Conservation (phyloP, 176 grass and related monocot species). For the Bonia amplexicaulis region DNA sequence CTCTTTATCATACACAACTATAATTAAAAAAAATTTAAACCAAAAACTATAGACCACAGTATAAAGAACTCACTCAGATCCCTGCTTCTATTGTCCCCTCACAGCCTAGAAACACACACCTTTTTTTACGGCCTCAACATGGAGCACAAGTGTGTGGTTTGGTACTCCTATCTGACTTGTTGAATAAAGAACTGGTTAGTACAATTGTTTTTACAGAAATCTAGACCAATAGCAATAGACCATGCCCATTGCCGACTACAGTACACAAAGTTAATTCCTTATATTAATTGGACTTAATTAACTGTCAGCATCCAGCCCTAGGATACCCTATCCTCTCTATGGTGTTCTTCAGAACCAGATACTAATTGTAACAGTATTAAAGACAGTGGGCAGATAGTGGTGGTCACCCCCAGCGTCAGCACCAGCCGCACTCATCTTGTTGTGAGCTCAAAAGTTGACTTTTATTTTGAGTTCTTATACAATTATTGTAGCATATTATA, state of each 20-base stretch:
- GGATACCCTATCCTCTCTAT: slow-evolving; percentile 18
- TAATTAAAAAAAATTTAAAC: too few species aligned
- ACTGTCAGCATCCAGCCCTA: slow-evolving; percentile 16
- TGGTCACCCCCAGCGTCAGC: neutral
- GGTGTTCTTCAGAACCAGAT: neutral
- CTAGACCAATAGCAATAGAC: neutral
- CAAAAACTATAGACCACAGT: too few species aligned
- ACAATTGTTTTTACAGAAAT: neutral
- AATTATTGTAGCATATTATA: neutral
- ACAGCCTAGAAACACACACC: neutral
- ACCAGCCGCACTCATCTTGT: neutral
- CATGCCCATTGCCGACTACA: neutral
- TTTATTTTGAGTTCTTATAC: neutral
- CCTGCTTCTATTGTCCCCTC: slow-evolving; percentile 8
- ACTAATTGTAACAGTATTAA: slow-evolving; percentile 28
- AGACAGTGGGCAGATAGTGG: neutral
- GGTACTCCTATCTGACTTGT: slow-evolving; percentile 20
- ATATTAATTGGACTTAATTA: slow-evolving; percentile 1
- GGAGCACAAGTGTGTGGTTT: slow-evolving; percentile 32
- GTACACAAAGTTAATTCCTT: neutral
- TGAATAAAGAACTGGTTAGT: neutral
- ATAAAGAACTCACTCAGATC: neutral
- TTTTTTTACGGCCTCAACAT: neutral
- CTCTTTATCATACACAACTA: too few species aligned
- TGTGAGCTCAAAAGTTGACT: neutral